Percentiles rank a stretch among this genome's conserved stretches.
Conservation (phyloP, 805 yeast genomes). For the Metschnikowia kofuensis region DNA sequence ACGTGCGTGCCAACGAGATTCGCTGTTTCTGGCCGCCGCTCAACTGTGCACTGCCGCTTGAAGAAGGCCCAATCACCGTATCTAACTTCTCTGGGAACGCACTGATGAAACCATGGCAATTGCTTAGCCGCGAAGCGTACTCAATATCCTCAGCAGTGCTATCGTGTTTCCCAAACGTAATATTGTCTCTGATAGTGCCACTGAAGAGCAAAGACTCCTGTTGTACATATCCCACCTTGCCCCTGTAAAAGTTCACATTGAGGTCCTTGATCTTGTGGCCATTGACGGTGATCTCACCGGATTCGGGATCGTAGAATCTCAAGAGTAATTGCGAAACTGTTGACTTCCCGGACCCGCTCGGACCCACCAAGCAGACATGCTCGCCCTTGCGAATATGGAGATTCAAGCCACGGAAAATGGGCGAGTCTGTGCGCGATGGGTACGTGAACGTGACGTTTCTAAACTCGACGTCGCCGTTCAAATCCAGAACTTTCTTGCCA, state of each 20-base stretch:
- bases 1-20: conserved; percentile 85
- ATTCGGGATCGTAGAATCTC: conserved; percentile 76
- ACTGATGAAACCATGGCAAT: conserved; percentile 64
- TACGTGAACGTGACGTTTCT: conserved; percentile 65
- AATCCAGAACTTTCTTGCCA: conserved; percentile 48
- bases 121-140: conserved; percentile 65
- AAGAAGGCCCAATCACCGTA: conserved; percentile 75
- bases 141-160: conserved; percentile 58
- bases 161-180: conserved; percentile 65
- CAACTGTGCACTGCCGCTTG: conserved; percentile 72
- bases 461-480: conserved; percentile 60
- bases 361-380: conserved; percentile 92
- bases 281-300: conserved; percentile 65
- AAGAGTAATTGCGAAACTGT: conserved; percentile 77
- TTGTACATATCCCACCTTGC: conserved; percentile 82
- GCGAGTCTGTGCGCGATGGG: conserved; percentile 77
- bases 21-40: conserved; percentile 97
- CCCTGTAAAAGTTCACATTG: conserved; percentile 70
- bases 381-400: conserved; percentile 73
- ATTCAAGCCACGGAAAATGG: conserved; percentile 59
- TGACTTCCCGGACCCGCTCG: conserved; percentile 96
- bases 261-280: conserved; percentile 59
- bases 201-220: conserved; percentile 90
- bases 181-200: conserved; percentile 81
- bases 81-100: conserved; percentile 81